Percentiles rank a stretch among this genome's conserved stretches.
These are phyloP conservation scores for Chaetomium olivaceum DNA, from an alignment of 2,329 filamentous ascomycete genomes.

Conservation along the genomic window DNA sequence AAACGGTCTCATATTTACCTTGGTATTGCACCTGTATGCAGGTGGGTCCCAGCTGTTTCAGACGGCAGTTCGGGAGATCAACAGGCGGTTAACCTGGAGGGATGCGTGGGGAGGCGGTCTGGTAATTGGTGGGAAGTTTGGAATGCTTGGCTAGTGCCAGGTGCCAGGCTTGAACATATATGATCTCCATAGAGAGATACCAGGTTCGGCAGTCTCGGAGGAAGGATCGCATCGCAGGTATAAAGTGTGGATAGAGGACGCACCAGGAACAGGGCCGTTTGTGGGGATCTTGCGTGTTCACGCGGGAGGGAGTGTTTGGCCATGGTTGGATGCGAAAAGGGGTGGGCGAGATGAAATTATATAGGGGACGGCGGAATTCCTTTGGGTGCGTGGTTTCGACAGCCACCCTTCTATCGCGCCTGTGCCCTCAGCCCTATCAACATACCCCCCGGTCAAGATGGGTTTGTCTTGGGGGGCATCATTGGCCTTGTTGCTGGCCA, in stretches of 20 bases:
- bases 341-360: not conserved
- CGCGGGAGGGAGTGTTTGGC: not conserved
- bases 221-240: not conserved
- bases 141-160: not conserved
- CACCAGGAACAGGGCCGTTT: not conserved
- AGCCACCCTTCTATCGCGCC: not conserved
- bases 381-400: not conserved
- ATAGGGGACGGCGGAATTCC: not conserved
- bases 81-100: conserved; percentile 4
- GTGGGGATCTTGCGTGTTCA: not conserved
- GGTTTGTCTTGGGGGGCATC: not conserved
- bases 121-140: conserved; percentile 21
- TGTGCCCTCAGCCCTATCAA: not conserved
- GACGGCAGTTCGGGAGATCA: conserved; percentile 27
- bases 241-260: conserved; percentile 5
- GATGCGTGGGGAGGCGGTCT: not conserved
- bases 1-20: conserved; percentile 2
- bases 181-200: conserved; percentile 18
- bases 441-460: not conserved
- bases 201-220: conserved; percentile 22
- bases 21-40: conserved; percentile 11
- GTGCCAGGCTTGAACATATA: conserved; percentile 1
- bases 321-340: not conserved
- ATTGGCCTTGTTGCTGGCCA: conserved; percentile 1
- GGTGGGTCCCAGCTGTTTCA: conserved; percentile 22